Base-by-base conservation (phyloP, 2,329 filamentous ascomycete species). In the Cryphonectria radicalis region DNA sequence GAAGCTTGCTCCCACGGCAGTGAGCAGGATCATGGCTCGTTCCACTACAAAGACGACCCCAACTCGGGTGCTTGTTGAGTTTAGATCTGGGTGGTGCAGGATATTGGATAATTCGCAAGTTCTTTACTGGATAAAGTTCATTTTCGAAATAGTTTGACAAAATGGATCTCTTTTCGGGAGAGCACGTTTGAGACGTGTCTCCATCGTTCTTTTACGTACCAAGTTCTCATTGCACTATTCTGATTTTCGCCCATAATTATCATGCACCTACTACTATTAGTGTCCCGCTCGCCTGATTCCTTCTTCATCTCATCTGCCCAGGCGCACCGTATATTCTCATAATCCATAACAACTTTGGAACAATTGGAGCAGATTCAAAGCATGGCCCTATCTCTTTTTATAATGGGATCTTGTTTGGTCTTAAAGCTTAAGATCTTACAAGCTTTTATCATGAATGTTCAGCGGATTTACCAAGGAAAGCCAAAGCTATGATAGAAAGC, bases 21-120 rank as follows among this genome's bases (percentile, higher is more conserved):
- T 35, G 59, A 35, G 17, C 59, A 62, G 59, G 17, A 22, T 10
- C 59, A 62, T 35, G 59, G 59, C 28, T 62, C 59, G 11, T 62
- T 62, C 59, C 28, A 32, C 35, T 62, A 62, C 59, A 62, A 37
- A 28, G 59, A 62, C 32, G 59, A 62, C 59, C 59, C 59, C 17
- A 62, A 62, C 59, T 14, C 59, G 28, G 32, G 59, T 62, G 28
- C 59, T 62, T 62, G 59, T 28, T 62, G 40, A 28, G 35, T 50
- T 4, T 7, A 22, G 46, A 50, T 50, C 8, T 7, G 46, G 19
- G 46, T 40, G 37, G 8, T 6, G 43, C 43, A 50, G 46, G 46
- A 14, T 8, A 19, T 50, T 50, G 46, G 19, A 50, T 22, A 14
- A 14, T 14, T n/a, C 46, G 46, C 46, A 10, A 50, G 14, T 50